Evolutionary conservation across 345 rosid genomes (phyloP), one percentile per base, ranked within the genome.

Genomic region (Carallia brachiata): DNA sequence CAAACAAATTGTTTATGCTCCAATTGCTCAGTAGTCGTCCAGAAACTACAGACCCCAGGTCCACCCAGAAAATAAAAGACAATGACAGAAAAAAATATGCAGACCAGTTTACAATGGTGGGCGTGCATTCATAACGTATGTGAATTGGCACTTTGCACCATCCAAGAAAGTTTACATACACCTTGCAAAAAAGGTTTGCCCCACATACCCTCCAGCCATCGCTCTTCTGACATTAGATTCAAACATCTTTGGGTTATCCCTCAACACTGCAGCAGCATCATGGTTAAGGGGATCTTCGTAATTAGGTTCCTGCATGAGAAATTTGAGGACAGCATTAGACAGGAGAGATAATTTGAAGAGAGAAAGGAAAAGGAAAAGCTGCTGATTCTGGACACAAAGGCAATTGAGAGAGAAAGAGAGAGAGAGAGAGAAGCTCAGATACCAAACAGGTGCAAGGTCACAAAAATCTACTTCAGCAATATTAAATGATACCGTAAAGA

Each of bases 241-340:
- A 62, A 93, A 90, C 79, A 79, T 68, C 83, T 73, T 77, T 0
- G 97, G 97, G 75, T 86, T 85, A 65, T 93, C 97, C 80, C 90
- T 88, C 78, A 90, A 82, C 57, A 89, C 85, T 27, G 85, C 88
- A 36, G 97, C 97, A 6, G 97, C 97, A 23, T 90, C 97, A 30
- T 89, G 93, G 78, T 93, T 90, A 62, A 93, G 88, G 7, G 96
- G 98, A 82, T 89, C 98, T 83, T 89, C 96, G 15, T 64, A 78
- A 70, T 89, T 93, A 8, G 97, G 97, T 69, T 88, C 93, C 97
- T 93, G 86, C 65, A 68, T 58, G 47, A 36, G 37, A 66, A 52
- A 47, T 40, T 31, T 28, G 31, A 68, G 66, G 44, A 7, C 59
- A 36, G 65, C 4, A 31, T 53, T 34, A 9, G 7, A 17, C 44